Evolutionary conservation across 164 flowering plant genomes (phyloP), one percentile per base, ranked within the genome.

Genomic region (Kalanchoe fedtschenkoi): DNA sequence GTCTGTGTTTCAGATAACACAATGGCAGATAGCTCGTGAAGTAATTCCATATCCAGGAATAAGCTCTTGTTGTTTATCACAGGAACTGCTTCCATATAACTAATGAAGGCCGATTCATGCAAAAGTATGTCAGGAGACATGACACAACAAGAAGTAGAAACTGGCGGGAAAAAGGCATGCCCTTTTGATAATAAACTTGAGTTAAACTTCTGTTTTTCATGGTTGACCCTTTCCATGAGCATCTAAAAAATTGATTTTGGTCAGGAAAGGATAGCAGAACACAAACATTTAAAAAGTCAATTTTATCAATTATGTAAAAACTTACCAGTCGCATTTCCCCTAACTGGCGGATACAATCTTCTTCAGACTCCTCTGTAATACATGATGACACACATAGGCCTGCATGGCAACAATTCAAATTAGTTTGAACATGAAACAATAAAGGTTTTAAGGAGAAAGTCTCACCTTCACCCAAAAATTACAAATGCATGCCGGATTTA

Each of bases 251-350:
- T 6, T 46, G 1, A 5, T 21, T 22, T 47, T 22, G 2, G 7
- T 47, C 28, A 10, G 10, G 22, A 47, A 5, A 47, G 7, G 3
- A 47, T 47, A 8, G 29, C 13, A 47, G 22, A 37, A 21, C 6
- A 46, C 6, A 47, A 21, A 22, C 29, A 47, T 5, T 47, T 46
- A 14, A 46, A 29, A 9, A 37, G 7, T 37, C 13, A 0, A 47
- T 4, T 47, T 8, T 8, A 21, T 22, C 28, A 47, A 21, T 47
- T 22, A 47, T 47, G 28, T 47, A 22, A 2, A 42, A 7, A 38
- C 61, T 56, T 60, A 91, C 96, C 97, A 77, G 75, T 72, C 71
- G 60, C 74, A 95, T 80, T 54, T 87, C 90, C 53, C 84, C 80
- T 73, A 85, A 64, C 71, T 76, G 74, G 66, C 71, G 69, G 62